phyloP scores from a whole-genome alignment of 2,329 filamentous ascomycete species.

The Pyrenophora teres region DNA sequence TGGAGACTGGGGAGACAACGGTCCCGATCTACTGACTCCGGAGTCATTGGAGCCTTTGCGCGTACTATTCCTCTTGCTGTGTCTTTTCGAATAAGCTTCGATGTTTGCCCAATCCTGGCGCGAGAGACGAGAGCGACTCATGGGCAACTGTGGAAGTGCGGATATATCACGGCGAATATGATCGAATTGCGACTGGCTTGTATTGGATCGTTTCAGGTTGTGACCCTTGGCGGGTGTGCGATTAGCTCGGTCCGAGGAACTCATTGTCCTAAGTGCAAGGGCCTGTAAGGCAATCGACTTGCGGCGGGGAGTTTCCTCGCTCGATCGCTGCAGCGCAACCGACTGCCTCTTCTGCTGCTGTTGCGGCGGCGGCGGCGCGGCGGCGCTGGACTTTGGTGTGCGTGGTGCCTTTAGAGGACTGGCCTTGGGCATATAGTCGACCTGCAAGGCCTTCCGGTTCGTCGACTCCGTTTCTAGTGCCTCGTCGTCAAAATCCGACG shows the following conservation, averaged over 20 bases:
- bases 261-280: slow-evolving; percentile 25
- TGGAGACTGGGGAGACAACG: slow-evolving; percentile 34
- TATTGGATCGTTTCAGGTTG: slow-evolving; percentile 13
- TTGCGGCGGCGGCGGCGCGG: background rate
- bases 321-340: slow-evolving; percentile 24
- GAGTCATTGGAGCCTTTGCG: slow-evolving; percentile 24
- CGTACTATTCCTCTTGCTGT: slow-evolving; percentile 30
- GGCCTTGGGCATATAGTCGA: slow-evolving; percentile 15
- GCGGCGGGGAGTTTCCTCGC: slow-evolving; percentile 33
- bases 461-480: slow-evolving; percentile 5
- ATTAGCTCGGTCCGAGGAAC: slow-evolving; percentile 8
- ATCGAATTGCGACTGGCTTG: slow-evolving; percentile 29
- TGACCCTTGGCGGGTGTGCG: slow-evolving; percentile 8
- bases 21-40: slow-evolving; percentile 5
- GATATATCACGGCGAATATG: slow-evolving; percentile 40
- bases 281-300: slow-evolving; percentile 29
- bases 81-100: slow-evolving; percentile 37
- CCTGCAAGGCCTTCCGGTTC: slow-evolving; percentile 9
- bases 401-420: slow-evolving; percentile 25
- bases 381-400: slow-evolving; percentile 17
- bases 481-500: slow-evolving; percentile 15
- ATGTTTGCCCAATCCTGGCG: slow-evolving; percentile 45
- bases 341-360: slow-evolving; percentile 21
- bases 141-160: slow-evolving; percentile 36
- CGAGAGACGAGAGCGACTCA: slow-evolving; percentile 37